These are phyloP conservation scores for Trametes punicea DNA, from an alignment of 768 basidiomycete species.

Conservation along the genomic window DNA sequence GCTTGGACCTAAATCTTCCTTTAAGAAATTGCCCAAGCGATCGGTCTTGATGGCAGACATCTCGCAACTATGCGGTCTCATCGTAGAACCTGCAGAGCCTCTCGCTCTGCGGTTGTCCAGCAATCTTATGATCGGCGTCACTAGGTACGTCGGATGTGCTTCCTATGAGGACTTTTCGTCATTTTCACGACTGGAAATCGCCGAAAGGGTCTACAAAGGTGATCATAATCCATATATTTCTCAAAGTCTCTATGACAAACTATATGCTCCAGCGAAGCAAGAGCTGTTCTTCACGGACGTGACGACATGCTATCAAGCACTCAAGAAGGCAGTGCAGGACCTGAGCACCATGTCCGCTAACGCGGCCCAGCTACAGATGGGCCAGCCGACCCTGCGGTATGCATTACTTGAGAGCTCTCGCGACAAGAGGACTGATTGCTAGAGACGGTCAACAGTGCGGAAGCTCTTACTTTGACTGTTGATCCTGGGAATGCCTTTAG, in stretches of 20 bases:
- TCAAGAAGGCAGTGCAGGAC: conserved; percentile 79
- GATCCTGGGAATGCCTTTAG: conserved; percentile 49
- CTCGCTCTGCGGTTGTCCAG: conserved; percentile 84
- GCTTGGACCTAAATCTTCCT: conserved; percentile 80
- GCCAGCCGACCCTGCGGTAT: conserved; percentile 62
- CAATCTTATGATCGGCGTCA: conserved; percentile 86
- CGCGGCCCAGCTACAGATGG: conserved; percentile 65
- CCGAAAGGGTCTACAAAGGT: conserved; percentile 49
- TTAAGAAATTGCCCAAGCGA: conserved; percentile 78
- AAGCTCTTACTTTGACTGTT: conserved; percentile 37
- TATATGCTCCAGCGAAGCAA: conserved; percentile 60
- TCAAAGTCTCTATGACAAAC: background rate
- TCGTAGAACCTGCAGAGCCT: conserved; percentile 80
- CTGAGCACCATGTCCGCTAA: conserved; percentile 43
- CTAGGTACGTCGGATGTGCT: conserved; percentile 54
- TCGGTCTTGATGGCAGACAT: conserved; percentile 87
- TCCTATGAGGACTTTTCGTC: background rate
- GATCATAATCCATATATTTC: background rate
- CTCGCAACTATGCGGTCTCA: conserved; percentile 72
- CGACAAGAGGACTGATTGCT: background rate
- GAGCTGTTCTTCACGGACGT: conserved; percentile 82
- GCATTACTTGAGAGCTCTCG: conserved; percentile 12
- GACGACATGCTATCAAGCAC: conserved; percentile 65
- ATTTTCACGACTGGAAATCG: conserved; percentile 1
- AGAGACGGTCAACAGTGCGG: conserved; percentile 26